Percentiles rank a stretch among this genome's conserved stretches.
Conservation (phyloP, 2,329 filamentous ascomycete species). For the Dactylellina parvicollis region DNA sequence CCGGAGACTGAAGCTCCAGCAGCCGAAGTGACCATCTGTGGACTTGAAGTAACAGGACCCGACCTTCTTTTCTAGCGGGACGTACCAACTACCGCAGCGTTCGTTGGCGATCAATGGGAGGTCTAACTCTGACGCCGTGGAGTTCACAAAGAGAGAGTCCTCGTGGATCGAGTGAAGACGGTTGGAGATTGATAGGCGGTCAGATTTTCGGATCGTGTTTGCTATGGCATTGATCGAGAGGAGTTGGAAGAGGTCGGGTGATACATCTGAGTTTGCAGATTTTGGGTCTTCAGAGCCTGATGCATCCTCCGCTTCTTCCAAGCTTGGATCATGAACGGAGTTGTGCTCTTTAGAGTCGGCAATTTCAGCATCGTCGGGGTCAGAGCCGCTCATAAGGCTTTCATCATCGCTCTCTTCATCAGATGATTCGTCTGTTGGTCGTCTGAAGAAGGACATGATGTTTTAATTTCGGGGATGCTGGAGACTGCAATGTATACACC, state of each 20-base stretch:
- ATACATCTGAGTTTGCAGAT: not conserved
- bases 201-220: slow-evolving; percentile 67
- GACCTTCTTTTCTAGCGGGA: slow-evolving; percentile 71
- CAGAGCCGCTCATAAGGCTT: slow-evolving; percentile 1
- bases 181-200: slow-evolving; percentile 81
- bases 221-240: slow-evolving; percentile 45
- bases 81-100: slow-evolving; percentile 96
- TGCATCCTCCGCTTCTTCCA: not conserved
- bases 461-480: not conserved
- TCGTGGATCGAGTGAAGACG: slow-evolving; percentile 79
- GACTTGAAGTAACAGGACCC: slow-evolving; percentile 95
- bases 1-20: slow-evolving; percentile 89
- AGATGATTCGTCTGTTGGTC: slow-evolving; percentile 39
- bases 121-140: slow-evolving; percentile 67
- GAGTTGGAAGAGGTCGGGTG: slow-evolving; percentile 19
- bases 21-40: slow-evolving; percentile 89
- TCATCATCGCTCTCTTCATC: slow-evolving; percentile 38
- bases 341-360: not conserved
- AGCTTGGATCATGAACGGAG: not conserved
- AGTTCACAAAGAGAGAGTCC: slow-evolving; percentile 78
- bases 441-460: slow-evolving; percentile 49
- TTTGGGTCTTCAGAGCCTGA: slow-evolving; percentile 1
- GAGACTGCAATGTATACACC: too few relatives aligned
- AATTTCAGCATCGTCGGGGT: not conserved
- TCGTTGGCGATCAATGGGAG: slow-evolving; percentile 90